Percentiles rank a stretch among this genome's conserved stretches.
Conservation (phyloP, 371 early-diverging fungal genomes). For the Syncephalastrum contaminatum region DNA sequence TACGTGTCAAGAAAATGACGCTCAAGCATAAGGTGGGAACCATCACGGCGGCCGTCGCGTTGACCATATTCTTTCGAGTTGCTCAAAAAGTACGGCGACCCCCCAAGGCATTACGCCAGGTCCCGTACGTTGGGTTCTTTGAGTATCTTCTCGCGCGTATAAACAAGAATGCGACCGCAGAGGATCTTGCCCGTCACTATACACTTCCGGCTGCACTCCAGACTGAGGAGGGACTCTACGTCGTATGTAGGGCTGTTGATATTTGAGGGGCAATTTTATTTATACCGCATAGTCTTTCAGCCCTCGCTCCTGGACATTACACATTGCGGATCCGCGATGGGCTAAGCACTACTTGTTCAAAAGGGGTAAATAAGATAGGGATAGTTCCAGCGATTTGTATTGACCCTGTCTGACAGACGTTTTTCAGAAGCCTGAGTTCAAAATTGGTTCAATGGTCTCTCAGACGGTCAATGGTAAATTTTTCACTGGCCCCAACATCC, state of each 20-base stretch:
- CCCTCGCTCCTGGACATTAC: slow-evolving; percentile 19
- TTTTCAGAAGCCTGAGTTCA: slow-evolving; percentile 16
- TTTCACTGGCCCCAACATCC: slow-evolving; percentile 20
- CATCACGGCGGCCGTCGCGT: no score
- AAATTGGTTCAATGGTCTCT: neutral
- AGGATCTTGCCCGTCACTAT: slow-evolving; percentile 3
- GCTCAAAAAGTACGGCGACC: slow-evolving; percentile 3
- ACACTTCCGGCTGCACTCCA: slow-evolving; percentile 4
- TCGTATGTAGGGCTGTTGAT: slow-evolving; percentile 1
- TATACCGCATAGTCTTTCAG: slow-evolving; percentile 1
- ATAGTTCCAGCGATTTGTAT: neutral
- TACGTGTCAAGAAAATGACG: no score
- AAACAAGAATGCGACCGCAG: slow-evolving; percentile 3
- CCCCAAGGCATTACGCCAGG: slow-evolving; percentile 10
- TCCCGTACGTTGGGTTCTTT: slow-evolving; percentile 11
- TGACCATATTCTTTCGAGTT: neutral
- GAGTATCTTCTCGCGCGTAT: neutral
- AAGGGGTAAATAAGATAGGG: slow-evolving; percentile 8
- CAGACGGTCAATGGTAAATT: slow-evolving; percentile 13
- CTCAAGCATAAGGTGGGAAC: no score
- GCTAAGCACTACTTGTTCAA: slow-evolving; percentile 14
- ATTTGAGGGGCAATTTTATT: no score
- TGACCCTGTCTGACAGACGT: slow-evolving; percentile 12
- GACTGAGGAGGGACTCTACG: slow-evolving; percentile 6
- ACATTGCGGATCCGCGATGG: slow-evolving; percentile 18